A percentile compares a stretch with the other conserved stretches of the same genome.
Conservation (phyloP, 163 green algal genomes). For the Dunaliella salina region DNA sequence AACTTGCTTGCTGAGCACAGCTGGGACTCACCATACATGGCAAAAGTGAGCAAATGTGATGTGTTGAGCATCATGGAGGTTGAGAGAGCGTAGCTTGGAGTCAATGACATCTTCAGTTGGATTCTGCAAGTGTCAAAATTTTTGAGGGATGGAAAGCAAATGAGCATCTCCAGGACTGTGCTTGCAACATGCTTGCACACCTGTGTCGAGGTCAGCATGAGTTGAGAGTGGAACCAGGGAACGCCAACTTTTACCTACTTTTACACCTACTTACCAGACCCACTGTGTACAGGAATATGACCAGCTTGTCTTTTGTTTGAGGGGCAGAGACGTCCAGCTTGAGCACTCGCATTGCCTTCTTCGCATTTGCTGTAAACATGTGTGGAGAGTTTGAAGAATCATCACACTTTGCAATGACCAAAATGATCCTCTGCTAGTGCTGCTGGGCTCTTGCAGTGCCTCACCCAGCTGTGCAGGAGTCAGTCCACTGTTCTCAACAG, state of each 20-base stretch:
- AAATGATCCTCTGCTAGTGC: no score
- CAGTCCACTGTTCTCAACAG: conserved; percentile 30
- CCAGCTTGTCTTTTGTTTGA: conserved; percentile 36
- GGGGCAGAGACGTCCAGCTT: conserved; percentile 17
- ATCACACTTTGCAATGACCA: no score
- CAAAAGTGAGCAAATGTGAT: conserved; percentile 48
- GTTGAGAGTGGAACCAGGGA: neutral
- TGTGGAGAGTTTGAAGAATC: no score
- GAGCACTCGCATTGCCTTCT: conserved; percentile 37
- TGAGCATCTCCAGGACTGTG: neutral
- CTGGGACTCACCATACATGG: conserved; percentile 44
- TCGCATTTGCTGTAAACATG: conserved; percentile 21
- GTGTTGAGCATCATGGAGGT: conserved; percentile 24
- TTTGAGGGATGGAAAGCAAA: neutral
- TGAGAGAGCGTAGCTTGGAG: conserved; percentile 42
- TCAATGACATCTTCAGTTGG: conserved; percentile 57
- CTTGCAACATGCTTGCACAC: neutral
- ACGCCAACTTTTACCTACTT: neutral
- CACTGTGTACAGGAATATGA: conserved; percentile 47
- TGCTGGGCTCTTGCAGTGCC: neutral
- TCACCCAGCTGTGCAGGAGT: conserved; percentile 25
- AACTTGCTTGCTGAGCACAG: neutral
- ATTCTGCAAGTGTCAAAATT: conserved; percentile 36
- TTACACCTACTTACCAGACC: conserved; percentile 42
- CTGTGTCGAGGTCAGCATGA: neutral